Percentiles rank a stretch among this genome's conserved stretches.
phyloP scores from a whole-genome alignment of 2,329 filamentous ascomycete genomes.

The Sphaerostilbella broomeana region DNA sequence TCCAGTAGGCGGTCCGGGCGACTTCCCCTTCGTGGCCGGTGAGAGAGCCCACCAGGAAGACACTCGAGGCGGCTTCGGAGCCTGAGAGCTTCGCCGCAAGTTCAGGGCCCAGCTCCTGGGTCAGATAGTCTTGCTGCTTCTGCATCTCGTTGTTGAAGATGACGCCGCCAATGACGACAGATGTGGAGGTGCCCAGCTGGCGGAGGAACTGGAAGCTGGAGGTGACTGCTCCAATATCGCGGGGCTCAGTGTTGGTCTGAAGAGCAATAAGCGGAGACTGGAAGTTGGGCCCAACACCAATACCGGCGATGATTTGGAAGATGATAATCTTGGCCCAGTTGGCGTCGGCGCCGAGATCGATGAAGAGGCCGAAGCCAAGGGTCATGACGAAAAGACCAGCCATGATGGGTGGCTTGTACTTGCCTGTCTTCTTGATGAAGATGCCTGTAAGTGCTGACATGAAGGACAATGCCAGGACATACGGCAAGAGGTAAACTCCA shows the following conservation, averaged over 20 bases:
- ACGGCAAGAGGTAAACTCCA: constrained; percentile 68
- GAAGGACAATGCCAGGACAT: constrained; percentile 60
- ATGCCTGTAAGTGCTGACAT: constrained; percentile 52
- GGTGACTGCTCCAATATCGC: constrained; percentile 63
- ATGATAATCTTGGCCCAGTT: constrained; percentile 52
- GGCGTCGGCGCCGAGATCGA: constrained; percentile 51
- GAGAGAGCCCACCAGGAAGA: constrained; percentile 49
- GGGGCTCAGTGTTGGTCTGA: constrained; percentile 54
- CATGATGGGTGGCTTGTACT: constrained; percentile 56
- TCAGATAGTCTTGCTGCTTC: constrained; percentile 43
- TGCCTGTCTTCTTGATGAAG: constrained; percentile 57
- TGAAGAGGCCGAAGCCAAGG: constrained; percentile 58
- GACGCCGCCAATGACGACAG: constrained; percentile 68
- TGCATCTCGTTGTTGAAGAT: constrained; percentile 73
- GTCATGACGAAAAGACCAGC: constrained; percentile 52
- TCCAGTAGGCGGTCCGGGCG: constrained; percentile 42
- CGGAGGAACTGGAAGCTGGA: constrained; percentile 62
- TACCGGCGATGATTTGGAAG: constrained; percentile 56
- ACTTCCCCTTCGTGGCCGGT: constrained; percentile 36
- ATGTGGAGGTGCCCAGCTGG: constrained; percentile 60
- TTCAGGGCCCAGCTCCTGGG: constrained; percentile 41
- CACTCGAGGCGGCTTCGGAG: constrained; percentile 54
- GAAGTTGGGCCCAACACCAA: constrained; percentile 63
- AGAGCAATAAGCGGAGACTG: constrained; percentile 62
- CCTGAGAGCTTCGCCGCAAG: constrained; percentile 49